A percentile compares a stretch with the other conserved stretches of the same genome.
Conservation (phyloP, 2,329 filamentous ascomycete genomes). For the Hymenoscyphus fructigenus region DNA sequence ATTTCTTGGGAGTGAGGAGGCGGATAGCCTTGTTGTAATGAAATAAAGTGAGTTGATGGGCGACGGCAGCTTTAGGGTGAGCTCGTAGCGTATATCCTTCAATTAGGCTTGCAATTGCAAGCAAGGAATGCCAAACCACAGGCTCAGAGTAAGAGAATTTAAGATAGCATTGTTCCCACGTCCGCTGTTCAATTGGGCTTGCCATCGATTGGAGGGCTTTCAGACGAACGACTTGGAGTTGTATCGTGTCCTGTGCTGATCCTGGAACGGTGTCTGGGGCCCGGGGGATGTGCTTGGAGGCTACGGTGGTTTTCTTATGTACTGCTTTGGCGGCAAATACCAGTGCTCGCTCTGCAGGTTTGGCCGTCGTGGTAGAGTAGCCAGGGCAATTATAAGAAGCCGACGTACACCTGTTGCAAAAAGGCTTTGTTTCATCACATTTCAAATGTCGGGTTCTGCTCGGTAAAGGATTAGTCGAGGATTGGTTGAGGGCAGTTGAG, state of each 20-base stretch:
- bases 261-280: background rate
- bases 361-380: background rate
- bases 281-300: background rate
- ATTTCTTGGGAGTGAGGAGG: background rate
- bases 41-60: background rate
- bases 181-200: background rate
- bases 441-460: background rate
- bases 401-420: background rate
- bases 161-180: background rate
- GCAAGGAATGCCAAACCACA: constrained; percentile 1
- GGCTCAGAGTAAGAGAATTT: background rate
- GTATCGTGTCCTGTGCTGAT: background rate
- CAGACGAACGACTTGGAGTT: background rate
- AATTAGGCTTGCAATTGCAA: constrained; percentile 1
- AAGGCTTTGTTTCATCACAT: constrained; percentile 8
- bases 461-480: background rate
- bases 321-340: background rate
- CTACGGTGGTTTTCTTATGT: background rate
- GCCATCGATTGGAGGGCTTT: background rate
- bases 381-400: background rate
- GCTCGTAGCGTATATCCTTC: background rate
- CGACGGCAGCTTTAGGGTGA: background rate
- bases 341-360: background rate
- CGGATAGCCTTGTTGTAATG: constrained; percentile 3
- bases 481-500: background rate